Percentiles rank a stretch among this genome's conserved stretches.
These are phyloP conservation scores for Trametes versicolor DNA, from an alignment of 1,284 basidiomycete genomes.

Conservation along the genomic window DNA sequence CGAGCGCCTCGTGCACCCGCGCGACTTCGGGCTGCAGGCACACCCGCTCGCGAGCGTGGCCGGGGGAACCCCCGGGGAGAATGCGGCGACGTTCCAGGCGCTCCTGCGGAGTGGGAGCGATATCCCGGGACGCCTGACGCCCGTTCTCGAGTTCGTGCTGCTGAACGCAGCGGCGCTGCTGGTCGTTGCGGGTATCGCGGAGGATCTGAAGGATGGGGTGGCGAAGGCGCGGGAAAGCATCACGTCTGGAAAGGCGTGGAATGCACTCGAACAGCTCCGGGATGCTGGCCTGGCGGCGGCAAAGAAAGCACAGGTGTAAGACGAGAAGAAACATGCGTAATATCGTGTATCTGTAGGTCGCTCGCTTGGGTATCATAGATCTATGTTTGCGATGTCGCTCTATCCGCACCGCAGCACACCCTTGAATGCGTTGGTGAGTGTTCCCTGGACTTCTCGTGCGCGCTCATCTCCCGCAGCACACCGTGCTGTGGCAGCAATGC, in stretches of 20 bases:
- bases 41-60: slow-evolving; percentile 79
- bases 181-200: slow-evolving; percentile 80
- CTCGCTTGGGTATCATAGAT: neutral
- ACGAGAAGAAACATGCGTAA: slow-evolving; percentile 3
- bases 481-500: neutral
- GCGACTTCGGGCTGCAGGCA: slow-evolving; percentile 76
- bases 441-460: neutral
- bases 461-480: neutral
- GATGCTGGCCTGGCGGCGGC: slow-evolving; percentile 38
- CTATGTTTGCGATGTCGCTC: neutral
- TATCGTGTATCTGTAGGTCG: slow-evolving; percentile 6
- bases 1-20: slow-evolving; percentile 60
- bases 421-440: neutral
- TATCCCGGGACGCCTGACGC: slow-evolving; percentile 60
- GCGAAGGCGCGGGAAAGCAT: slow-evolving; percentile 79
- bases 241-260: slow-evolving; percentile 77
- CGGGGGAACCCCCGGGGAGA: slow-evolving; percentile 78
- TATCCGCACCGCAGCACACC: neutral
- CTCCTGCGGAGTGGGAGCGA: slow-evolving; percentile 64
- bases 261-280: slow-evolving; percentile 70
- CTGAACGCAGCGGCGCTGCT: slow-evolving; percentile 88
- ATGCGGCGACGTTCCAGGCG: slow-evolving; percentile 71
- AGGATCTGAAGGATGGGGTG: slow-evolving; percentile 78
- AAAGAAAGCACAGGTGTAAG: slow-evolving; percentile 19
- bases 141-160: slow-evolving; percentile 85